Percentiles rank a stretch among this genome's conserved stretches.
These are phyloP conservation scores for Hevea brasiliensis DNA, from an alignment of 345 rosid genomes.

Conservation along the genomic window DNA sequence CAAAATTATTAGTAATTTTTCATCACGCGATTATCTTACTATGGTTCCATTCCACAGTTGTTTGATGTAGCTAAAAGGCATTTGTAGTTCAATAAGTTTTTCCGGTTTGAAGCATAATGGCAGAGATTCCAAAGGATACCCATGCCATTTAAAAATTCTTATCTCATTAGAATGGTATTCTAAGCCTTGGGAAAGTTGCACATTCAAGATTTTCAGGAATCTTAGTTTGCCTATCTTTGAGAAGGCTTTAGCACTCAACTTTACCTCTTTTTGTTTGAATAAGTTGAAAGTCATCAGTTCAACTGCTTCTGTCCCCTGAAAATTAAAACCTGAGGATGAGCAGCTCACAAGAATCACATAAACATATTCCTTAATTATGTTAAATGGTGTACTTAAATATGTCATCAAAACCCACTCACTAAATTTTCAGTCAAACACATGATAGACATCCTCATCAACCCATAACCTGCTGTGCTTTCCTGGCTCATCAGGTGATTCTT, in stretches of 20 bases:
- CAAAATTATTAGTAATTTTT: too few species aligned
- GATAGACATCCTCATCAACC: neutral
- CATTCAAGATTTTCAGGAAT: slow-evolving; percentile 6
- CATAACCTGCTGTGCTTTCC: slow-evolving; percentile 9
- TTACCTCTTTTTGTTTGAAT: neutral
- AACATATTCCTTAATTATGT: too few species aligned
- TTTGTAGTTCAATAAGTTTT: neutral
- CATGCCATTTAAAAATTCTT: slow-evolving; percentile 3
- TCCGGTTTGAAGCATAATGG: slow-evolving; percentile 1
- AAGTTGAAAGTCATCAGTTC: neutral
- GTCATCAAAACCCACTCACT: neutral
- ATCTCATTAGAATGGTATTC: slow-evolving; percentile 4
- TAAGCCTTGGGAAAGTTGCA: slow-evolving; percentile 8
- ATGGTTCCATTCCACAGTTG: neutral
- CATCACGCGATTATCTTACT: neutral
- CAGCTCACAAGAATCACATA: neutral
- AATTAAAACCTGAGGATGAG: neutral
- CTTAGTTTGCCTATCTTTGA: slow-evolving; percentile 12
- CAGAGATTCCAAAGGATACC: neutral
- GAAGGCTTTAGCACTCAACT: slow-evolving; percentile 7
- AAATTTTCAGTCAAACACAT: neutral
- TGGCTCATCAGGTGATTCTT: slow-evolving; percentile 6
- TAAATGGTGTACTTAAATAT: too few species aligned
- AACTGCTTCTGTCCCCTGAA: slow-evolving; percentile 12
- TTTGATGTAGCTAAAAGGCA: slow-evolving; percentile 6